Base-by-base conservation (phyloP, 2,329 filamentous ascomycete genomes). In the Thielaviopsis ethacetica region DNA sequence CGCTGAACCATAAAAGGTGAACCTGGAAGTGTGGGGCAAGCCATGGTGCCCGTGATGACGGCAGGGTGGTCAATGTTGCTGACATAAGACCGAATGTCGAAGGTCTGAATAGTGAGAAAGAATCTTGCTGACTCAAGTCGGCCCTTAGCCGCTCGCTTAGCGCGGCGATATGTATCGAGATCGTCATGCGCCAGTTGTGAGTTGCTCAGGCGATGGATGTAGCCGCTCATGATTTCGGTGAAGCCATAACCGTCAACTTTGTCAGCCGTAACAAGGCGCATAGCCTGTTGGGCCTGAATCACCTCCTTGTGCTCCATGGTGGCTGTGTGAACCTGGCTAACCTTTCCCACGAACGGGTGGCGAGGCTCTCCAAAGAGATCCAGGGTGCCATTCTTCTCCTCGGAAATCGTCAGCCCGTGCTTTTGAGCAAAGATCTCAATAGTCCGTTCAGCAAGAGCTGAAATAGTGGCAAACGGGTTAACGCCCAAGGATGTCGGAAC, bases 391-490 rank as follows among this genome's bases (percentile, higher is more conserved):
- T 78, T 79, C 24, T 69, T 70, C 22, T 73, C 68, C 2, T 69
- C 67, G 60, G 75, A 72, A 56, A 83, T 76, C 5, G 59, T 62
- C 12, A 82, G 70, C 0, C 65, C 64, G 6, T 71, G 65, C 9
- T 70, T 68, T 56, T 69, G 63, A 1, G 75, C 72, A 56, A 78
- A 77, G 5, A 73, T 66, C 56, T 80, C 76, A 6, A 85, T 75
- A 0, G 79, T 78, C 10, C 84, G 73, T 68, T 86, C 84, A 0
- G 84, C 82, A 21, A 88, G 74, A 2, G 84, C 83, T 0, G 82
- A 78, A 63, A 86, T 86, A 1, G 83, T 87, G 1, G 83, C 84
- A 57, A 85, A 76, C 0, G 84, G 83, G 64, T 87, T 87, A 2
- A 82, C 80, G 15, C 82, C 77, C 1, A 86, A 71, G 0, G 83